Percentiles rank a stretch among this genome's conserved stretches.
Conservation (phyloP, 192 early-diverging fungal genomes). For the Coemansia sp. region DNA sequence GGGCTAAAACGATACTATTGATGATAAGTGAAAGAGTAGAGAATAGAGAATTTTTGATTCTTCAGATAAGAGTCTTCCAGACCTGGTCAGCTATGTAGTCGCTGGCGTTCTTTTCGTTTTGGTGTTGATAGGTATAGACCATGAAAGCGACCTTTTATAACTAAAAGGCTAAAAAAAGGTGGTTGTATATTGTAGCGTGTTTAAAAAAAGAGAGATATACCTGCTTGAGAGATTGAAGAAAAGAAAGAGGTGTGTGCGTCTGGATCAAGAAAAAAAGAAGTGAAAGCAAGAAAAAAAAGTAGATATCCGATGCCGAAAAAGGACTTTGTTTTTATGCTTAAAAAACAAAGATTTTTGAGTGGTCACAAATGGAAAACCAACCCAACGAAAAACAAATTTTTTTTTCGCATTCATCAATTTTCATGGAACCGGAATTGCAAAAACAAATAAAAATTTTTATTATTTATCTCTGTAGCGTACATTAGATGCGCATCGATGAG, state of each 20-base stretch:
- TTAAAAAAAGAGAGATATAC: not conserved
- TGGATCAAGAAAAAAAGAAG: not conserved
- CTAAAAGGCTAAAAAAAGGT: slow-evolving; percentile 25
- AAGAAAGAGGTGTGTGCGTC: not conserved
- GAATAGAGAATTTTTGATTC: not conserved
- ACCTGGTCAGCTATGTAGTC: slow-evolving; percentile 57
- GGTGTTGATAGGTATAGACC: slow-evolving; percentile 41
- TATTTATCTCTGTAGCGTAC: too few species aligned
- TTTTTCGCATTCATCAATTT: too few species aligned
- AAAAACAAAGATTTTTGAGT: too few species aligned
- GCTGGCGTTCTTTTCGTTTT: slow-evolving; percentile 49
- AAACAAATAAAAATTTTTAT: too few species aligned
- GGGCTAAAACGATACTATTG: too few species aligned
- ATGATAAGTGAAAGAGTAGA: not conserved
- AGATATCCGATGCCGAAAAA: too few species aligned
- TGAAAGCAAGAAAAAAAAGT: too few species aligned
- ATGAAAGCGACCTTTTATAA: slow-evolving; percentile 2
- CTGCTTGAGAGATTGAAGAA: not conserved
- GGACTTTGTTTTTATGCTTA: too few species aligned
- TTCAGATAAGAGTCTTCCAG: slow-evolving; percentile 52
- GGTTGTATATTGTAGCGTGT: not conserved
- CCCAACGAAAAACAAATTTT: too few species aligned
- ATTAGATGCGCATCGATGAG: too few species aligned
- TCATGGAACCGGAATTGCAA: too few species aligned
- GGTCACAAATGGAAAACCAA: too few species aligned